Evolutionary conservation across 176 grass and related monocot species (phyloP), one percentile per base, ranked within the genome.

Genomic region (Coix lacrymajobi): DNA sequence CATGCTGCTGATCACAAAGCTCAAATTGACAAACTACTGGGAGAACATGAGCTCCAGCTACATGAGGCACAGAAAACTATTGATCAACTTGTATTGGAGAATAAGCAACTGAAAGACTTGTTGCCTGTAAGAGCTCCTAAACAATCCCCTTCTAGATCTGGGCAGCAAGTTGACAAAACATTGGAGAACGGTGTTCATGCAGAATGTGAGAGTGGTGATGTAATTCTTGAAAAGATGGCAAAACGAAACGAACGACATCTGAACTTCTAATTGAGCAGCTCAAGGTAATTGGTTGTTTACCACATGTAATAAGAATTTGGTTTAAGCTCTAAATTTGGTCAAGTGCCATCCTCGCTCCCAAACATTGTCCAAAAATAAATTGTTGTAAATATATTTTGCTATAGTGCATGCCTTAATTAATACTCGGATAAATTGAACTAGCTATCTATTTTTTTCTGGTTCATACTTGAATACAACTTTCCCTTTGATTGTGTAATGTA

Each of bases 231-330:
- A 52, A 98, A 85, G 54, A 85, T 81, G 85, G 71, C 46, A 69
- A 92, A 87, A 61, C 86, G 78, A 52, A 85, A 90, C 73, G 36
- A 86, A 36, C n/a, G 92, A 91, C n/a, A 82, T 95, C 85, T 88
- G 89, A 95, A 78, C 73, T 88, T 90, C 66, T 94, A 67, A 86
- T 95, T 78, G 87, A 93, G 71, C 89, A 95, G 79, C 96, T 95
- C 54, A 95, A 93, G 91, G 92, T 98, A 49, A 77, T 75, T 73
- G 34, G 25, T 75, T 81, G 70, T 85, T 67, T 68, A 68, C 34
- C 16, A 81, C 44, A 81, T 52, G 56, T 64, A 85, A 41, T 76
- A 67, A 22, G 41, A 17, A 22, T 28, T 79, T 73, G 73, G n/a
- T 38, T 74, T 44, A 66, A 54, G 12, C 16, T 66, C 11, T 63